Evolutionary conservation across 1,284 basidiomycete genomes (phyloP).

Genomic region (Rhodotorula sp.): DNA sequence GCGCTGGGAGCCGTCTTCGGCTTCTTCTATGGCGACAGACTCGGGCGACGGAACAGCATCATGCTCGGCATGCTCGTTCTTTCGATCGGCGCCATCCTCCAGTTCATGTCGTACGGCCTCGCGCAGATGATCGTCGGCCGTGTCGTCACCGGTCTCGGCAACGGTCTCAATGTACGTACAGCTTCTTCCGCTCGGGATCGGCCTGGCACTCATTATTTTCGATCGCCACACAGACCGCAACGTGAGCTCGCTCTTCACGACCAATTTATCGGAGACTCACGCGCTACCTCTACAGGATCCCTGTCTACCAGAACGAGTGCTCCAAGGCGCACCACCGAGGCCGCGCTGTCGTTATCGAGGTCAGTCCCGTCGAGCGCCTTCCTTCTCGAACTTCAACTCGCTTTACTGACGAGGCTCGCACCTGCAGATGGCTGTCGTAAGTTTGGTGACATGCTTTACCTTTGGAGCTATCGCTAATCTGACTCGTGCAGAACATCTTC

Average conservation of each 20-base stretch:
- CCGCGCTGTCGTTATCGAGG: conserved; percentile 3
- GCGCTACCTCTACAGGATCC: background rate
- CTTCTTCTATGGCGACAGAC: conserved; percentile 8
- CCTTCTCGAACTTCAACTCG: background rate
- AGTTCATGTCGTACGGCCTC: conserved; percentile 4
- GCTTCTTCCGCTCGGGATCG: background rate
- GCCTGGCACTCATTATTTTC: background rate
- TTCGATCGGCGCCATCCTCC: conserved; percentile 8
- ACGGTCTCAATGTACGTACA: conserved; percentile 1
- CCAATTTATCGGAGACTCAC: background rate
- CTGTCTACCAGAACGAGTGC: conserved; percentile 3
- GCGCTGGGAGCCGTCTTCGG: background rate
- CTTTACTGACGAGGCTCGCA: background rate
- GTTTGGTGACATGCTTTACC: too few species aligned
- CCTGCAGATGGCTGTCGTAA: background rate
- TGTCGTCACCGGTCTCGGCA: conserved; percentile 4
- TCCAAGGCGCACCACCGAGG: conserved; percentile 9
- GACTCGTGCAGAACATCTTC: background rate
- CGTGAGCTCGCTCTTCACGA: background rate
- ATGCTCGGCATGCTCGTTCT: conserved; percentile 11
- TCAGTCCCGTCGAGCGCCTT: background rate
- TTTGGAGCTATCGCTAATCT: too few species aligned
- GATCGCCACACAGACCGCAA: background rate
- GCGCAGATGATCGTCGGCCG: conserved; percentile 4
- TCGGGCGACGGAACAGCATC: conserved; percentile 2